These are phyloP conservation scores for Saccharomycopsis malanga DNA, from an alignment of 805 yeast species.

Conservation along the genomic window DNA sequence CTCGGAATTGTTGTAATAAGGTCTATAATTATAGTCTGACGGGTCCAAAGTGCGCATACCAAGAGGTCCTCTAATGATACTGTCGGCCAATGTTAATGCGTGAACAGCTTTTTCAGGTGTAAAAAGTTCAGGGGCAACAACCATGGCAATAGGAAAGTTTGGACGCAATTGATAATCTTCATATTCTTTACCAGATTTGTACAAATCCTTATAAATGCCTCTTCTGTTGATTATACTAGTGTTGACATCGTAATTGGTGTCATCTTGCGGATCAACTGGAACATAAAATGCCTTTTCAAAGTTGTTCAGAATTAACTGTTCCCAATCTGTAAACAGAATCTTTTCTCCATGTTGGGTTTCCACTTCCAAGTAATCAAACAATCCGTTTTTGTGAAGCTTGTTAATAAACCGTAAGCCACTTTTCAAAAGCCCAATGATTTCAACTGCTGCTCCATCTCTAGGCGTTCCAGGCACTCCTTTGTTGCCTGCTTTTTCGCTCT, in stretches of 20 bases:
- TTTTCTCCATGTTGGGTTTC: conserved; percentile 47
- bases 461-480: conserved; percentile 98
- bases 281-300: conserved; percentile 77
- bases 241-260: conserved; percentile 54
- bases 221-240: conserved; percentile 68
- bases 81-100: conserved; percentile 71
- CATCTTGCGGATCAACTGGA: conserved; percentile 60
- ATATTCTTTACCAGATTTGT: conserved; percentile 71
- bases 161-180: conserved; percentile 94
- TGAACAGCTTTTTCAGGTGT: conserved; percentile 48
- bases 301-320: conserved; percentile 54
- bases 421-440: conserved; percentile 81
- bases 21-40: conserved; percentile 83
- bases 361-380: conserved; percentile 54
- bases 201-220: conserved; percentile 89
- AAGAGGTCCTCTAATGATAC: conserved; percentile 71
- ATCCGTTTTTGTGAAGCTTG: conserved; percentile 44
- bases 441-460: conserved; percentile 94
- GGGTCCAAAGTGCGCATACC: conserved; percentile 95
- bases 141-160: conserved; percentile 86
- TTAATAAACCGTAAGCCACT: conserved; percentile 77
- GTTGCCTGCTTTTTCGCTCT: conserved; percentile 71
- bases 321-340: conserved; percentile 65
- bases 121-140: conserved; percentile 92
- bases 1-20: conserved; percentile 73